phyloP scores from a whole-genome alignment of 805 yeast species.

The Cyberlindnera petersonii region DNA sequence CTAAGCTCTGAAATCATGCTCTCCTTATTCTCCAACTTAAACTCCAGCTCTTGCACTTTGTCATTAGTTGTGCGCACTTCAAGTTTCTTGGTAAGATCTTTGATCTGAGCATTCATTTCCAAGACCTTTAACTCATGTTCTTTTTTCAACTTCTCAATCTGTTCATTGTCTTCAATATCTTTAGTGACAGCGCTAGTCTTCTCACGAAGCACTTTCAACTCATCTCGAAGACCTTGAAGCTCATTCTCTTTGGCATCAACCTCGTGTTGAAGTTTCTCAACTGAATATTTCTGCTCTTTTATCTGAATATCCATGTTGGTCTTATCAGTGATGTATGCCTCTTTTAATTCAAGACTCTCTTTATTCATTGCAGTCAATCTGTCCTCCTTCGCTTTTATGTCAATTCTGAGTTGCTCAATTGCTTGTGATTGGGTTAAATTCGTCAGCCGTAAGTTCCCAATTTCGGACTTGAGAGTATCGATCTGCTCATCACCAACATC shows the following conservation, averaged over 20 bases:
- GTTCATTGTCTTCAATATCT: background rate
- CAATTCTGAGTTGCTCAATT: slow-evolving; percentile 25
- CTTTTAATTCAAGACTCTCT: slow-evolving; percentile 30
- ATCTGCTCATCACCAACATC: slow-evolving; percentile 30
- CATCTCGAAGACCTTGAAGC: slow-evolving; percentile 2
- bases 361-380: slow-evolving; percentile 12
- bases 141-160: slow-evolving; percentile 3
- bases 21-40: slow-evolving; percentile 21
- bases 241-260: slow-evolving; percentile 14
- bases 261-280: slow-evolving; percentile 5
- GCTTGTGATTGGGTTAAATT: slow-evolving; percentile 28
- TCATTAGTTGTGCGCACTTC: slow-evolving; percentile 11
- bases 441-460: slow-evolving; percentile 30
- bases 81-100: slow-evolving; percentile 13
- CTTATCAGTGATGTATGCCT: slow-evolving; percentile 19
- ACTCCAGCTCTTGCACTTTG: slow-evolving; percentile 19
- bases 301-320: slow-evolving; percentile 9
- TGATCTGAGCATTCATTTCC: slow-evolving; percentile 8
- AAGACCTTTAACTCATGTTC: slow-evolving; percentile 6
- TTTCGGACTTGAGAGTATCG: no score
- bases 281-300: slow-evolving; percentile 4
- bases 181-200: slow-evolving; percentile 1
- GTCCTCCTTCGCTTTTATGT: slow-evolving; percentile 16
- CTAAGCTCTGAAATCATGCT: slow-evolving; percentile 19
- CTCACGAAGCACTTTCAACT: slow-evolving; percentile 3